Percentiles rank a stretch among this genome's conserved stretches.
Conservation (phyloP, 352 stramenopile species). For the Phytophthora quininea region DNA sequence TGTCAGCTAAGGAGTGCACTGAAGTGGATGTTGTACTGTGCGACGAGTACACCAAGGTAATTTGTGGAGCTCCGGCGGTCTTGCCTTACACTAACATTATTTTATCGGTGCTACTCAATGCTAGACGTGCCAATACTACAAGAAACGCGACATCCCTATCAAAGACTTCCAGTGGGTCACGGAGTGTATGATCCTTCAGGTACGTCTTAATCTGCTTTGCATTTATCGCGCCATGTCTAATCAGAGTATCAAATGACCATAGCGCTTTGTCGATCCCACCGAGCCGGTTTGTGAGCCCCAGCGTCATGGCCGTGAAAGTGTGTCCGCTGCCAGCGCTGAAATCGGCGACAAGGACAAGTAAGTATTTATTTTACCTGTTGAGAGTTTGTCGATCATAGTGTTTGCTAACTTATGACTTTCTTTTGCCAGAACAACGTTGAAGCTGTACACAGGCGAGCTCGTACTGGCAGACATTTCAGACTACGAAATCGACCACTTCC, state of each 20-base stretch:
- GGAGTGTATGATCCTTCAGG: slow-evolving; percentile 83
- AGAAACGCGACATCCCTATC: slow-evolving; percentile 42
- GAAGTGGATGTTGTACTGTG: slow-evolving; percentile 70
- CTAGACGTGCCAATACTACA: slow-evolving; percentile 65
- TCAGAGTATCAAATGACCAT: not conserved
- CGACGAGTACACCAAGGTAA: slow-evolving; percentile 75
- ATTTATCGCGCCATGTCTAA: not conserved
- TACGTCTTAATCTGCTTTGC: slow-evolving; percentile 21
- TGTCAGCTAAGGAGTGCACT: slow-evolving; percentile 39
- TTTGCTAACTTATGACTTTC: no score
- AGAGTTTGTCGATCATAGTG: not conserved
- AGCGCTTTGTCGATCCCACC: slow-evolving; percentile 56
- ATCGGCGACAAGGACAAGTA: slow-evolving; percentile 72
- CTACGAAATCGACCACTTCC: slow-evolving; percentile 66
- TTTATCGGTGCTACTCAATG: not conserved
- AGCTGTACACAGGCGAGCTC: slow-evolving; percentile 73
- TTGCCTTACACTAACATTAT: not conserved
- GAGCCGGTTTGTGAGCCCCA: slow-evolving; percentile 55
- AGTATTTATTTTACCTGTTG: slow-evolving; percentile 9
- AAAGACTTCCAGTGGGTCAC: slow-evolving; percentile 84
- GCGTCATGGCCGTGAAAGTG: slow-evolving; percentile 32
- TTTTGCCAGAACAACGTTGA: slow-evolving; percentile 43
- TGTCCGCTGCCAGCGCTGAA: slow-evolving; percentile 49
- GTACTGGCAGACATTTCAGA: slow-evolving; percentile 73
- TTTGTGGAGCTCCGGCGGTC: not conserved